Evolutionary conservation across 306 rosid species (phyloP).

Genomic region (Prosopis cineraria): DNA sequence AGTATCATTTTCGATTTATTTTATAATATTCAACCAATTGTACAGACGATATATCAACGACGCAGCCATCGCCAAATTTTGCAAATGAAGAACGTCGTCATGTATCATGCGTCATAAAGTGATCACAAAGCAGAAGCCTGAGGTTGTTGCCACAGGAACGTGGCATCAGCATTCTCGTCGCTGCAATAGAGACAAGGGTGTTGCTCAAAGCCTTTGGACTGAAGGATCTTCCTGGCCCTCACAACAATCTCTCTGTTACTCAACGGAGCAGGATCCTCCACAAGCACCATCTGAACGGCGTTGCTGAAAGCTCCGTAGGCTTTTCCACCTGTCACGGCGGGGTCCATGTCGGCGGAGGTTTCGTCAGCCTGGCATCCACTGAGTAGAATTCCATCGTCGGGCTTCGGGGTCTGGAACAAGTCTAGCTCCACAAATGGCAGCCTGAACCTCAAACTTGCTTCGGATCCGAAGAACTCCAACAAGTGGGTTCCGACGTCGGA

Average conservation of each 20-base stretch:
- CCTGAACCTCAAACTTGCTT: conserved; percentile 66
- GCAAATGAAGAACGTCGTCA: not conserved
- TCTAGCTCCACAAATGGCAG: conserved; percentile 40
- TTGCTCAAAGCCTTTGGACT: conserved; percentile 48
- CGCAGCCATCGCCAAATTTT: not conserved
- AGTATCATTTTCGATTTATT: too few species aligned
- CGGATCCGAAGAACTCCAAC: conserved; percentile 59
- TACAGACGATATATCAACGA: conserved; percentile 18
- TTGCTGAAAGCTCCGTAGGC: conserved; percentile 87
- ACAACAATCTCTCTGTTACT: conserved; percentile 61
- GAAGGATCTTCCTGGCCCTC: conserved; percentile 53
- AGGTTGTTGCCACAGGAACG: conserved; percentile 52
- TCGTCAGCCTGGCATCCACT: conserved; percentile 90
- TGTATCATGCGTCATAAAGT: not conserved
- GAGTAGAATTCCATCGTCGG: conserved; percentile 79
- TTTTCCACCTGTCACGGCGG: conserved; percentile 46
- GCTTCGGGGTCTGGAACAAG: conserved; percentile 30
- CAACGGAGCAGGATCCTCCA: conserved; percentile 32
- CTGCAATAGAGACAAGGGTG: conserved; percentile 90
- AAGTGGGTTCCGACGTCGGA: conserved; percentile 70
- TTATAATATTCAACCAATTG: too few species aligned
- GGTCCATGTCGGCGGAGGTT: conserved; percentile 70
- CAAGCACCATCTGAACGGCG: conserved; percentile 54
- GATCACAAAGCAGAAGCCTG: conserved; percentile 26
- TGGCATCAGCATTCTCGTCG: conserved; percentile 63